These are phyloP conservation scores for Chlorella sp. DNA, from an alignment of 139 green algal species.

Conservation along the genomic window DNA sequence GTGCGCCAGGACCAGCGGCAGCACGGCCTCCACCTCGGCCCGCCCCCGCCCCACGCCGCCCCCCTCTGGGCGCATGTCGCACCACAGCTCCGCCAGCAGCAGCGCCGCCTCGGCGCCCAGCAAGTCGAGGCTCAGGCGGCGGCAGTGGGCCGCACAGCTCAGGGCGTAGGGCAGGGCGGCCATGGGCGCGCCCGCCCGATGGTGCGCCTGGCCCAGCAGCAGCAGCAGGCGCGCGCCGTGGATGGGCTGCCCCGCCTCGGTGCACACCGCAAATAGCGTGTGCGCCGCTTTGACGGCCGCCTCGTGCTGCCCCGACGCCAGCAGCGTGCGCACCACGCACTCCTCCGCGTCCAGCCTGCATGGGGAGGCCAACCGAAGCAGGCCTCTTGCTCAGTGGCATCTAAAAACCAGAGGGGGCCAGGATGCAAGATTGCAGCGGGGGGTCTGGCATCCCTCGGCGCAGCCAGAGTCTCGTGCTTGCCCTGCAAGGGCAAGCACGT, in stretches of 20 bases:
- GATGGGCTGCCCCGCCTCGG: conserved; percentile 26
- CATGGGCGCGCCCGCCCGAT: conserved; percentile 35
- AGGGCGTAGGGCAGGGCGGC: conserved; percentile 55
- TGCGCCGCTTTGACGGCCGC: conserved; percentile 18
- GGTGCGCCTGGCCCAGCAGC: conserved; percentile 50
- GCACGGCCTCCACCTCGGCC: conserved; percentile 42
- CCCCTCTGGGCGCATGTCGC: conserved; percentile 29
- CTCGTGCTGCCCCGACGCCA: conserved; percentile 6
- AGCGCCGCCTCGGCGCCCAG: conserved; percentile 47
- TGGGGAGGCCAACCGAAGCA: too few relatives aligned
- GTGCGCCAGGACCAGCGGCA: conserved; percentile 54
- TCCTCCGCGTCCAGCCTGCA: conserved; percentile 37
- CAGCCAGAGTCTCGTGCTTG: too few relatives aligned
- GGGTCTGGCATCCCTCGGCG: not conserved
- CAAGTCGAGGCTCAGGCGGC: conserved; percentile 41
- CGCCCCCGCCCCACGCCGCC: conserved; percentile 17
- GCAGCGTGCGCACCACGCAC: conserved; percentile 16
- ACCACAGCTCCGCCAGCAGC: conserved; percentile 33
- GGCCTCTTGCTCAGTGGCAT: too few relatives aligned
- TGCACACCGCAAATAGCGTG: conserved; percentile 26
- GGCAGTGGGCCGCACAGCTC: conserved; percentile 26
- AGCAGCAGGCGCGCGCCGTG: conserved; percentile 47
- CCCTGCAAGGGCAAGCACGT: not conserved
- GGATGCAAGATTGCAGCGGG: not conserved
- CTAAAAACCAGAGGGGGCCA: too few relatives aligned